These are phyloP conservation scores for Microcyclospora pomicola DNA, from an alignment of 2,329 filamentous ascomycete genomes.

Conservation along the genomic window DNA sequence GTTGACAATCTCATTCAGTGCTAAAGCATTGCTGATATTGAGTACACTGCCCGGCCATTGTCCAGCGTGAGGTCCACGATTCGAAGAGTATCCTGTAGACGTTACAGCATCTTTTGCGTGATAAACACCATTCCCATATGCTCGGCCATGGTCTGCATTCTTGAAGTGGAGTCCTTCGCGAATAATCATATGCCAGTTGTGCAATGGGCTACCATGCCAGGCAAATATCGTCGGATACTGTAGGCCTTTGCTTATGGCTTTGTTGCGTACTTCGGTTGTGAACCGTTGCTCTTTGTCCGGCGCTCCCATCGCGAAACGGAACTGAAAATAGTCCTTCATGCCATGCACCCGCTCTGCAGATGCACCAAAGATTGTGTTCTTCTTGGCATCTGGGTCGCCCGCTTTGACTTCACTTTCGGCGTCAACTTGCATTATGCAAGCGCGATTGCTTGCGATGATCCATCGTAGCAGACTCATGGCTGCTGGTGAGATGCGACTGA, in stretches of 20 bases:
- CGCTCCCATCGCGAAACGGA: constrained; percentile 75
- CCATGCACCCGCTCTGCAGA: constrained; percentile 40
- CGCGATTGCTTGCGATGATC: constrained; percentile 82
- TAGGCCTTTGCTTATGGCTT: constrained; percentile 27
- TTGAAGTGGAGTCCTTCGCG: constrained; percentile 67
- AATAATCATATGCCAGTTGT: constrained; percentile 85
- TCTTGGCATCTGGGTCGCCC: constrained; percentile 11
- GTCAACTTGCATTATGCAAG: constrained; percentile 68
- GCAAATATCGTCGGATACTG: constrained; percentile 61
- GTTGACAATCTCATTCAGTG: constrained; percentile 79
- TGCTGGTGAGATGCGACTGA: constrained; percentile 47
- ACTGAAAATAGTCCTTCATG: constrained; percentile 60
- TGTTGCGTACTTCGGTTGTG: constrained; percentile 43
- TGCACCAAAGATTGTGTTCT: constrained; percentile 6
- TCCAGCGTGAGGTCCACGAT: constrained; percentile 1
- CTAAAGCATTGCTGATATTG: constrained; percentile 45
- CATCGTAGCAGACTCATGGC: constrained; percentile 60
- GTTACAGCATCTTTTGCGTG: constrained; percentile 48
- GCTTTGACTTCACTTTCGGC: no score
- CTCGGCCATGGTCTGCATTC: constrained; percentile 47
- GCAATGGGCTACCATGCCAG: constrained; percentile 66
- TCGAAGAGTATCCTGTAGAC: constrained; percentile 39
- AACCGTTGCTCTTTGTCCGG: constrained; percentile 77
- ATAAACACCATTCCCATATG: constrained; percentile 70
- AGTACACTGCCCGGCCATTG: constrained; percentile 56